phyloP scores from a whole-genome alignment of 106 monocot species.

The Agapanthus africanus region DNA sequence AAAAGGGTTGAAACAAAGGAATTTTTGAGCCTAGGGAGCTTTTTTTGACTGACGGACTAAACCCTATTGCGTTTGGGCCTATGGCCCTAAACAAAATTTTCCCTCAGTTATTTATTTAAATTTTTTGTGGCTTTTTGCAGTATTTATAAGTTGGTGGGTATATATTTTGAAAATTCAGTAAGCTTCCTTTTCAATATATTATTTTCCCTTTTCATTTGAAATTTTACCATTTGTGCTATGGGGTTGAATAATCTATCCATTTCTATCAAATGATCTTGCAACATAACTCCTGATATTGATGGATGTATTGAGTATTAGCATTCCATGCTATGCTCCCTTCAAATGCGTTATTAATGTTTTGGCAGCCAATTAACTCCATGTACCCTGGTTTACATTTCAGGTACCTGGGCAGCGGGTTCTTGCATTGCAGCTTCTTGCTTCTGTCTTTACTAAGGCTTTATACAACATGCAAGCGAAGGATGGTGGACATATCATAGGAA shows the following conservation, averaged over 20 bases:
- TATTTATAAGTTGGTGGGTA: not conserved
- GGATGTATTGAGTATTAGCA: not conserved
- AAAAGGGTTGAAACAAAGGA: too few relatives aligned
- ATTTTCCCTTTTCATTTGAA: not conserved
- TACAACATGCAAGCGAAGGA: conserved; percentile 44
- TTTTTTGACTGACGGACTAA: too few relatives aligned
- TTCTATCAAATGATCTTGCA: not conserved
- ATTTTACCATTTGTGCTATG: not conserved
- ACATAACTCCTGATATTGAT: not conserved
- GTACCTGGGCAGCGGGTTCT: conserved; percentile 78
- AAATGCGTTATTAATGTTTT: not conserved
- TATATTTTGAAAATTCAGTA: not conserved
- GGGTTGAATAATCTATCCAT: not conserved
- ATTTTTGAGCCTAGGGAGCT: too few relatives aligned
- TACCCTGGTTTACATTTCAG: conserved; percentile 31
- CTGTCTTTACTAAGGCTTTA: conserved; percentile 56
- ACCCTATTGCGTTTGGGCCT: too few relatives aligned
- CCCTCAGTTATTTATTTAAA: not conserved
- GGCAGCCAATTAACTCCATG: not conserved
- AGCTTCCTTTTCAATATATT: not conserved
- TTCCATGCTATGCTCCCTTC: not conserved
- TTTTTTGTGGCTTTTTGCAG: not conserved
- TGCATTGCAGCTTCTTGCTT: conserved; percentile 73
- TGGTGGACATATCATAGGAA: conserved; percentile 8
- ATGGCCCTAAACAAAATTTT: too few relatives aligned